Conservation (phyloP, 495 filamentous ascomycete genomes). For the Penicillium canescens region DNA sequence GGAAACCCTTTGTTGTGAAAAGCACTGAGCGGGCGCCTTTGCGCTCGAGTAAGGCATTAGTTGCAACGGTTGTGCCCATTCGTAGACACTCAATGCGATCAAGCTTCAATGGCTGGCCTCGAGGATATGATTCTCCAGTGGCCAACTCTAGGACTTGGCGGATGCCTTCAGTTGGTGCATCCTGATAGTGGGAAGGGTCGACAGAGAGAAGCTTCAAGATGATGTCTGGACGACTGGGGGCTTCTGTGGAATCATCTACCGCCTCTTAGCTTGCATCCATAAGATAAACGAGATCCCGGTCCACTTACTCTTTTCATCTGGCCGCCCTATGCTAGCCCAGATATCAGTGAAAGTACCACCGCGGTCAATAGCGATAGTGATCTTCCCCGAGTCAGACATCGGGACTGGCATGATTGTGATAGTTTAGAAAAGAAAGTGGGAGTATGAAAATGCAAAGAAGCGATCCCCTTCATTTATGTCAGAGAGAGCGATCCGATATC, state of each 20-base stretch:
- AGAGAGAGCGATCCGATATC: background rate
- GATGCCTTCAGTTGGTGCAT: slow-evolving; percentile 90
- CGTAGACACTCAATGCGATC: slow-evolving; percentile 78
- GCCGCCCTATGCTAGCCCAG: slow-evolving; percentile 44
- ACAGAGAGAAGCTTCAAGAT: slow-evolving; percentile 90
- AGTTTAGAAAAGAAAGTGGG: background rate
- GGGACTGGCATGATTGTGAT: background rate
- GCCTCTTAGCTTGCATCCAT: too few species aligned
- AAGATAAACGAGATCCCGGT: too few species aligned
- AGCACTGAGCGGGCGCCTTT: slow-evolving; percentile 93
- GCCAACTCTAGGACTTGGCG: slow-evolving; percentile 85
- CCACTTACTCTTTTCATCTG: too few species aligned
- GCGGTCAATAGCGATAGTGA: slow-evolving; percentile 51
- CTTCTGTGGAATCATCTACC: too few species aligned
- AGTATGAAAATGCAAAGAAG: background rate
- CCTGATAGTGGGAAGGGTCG: slow-evolving; percentile 83
- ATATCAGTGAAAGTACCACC: slow-evolving; percentile 70
- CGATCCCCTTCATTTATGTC: slow-evolving; percentile 7
- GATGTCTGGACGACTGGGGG: slow-evolving; percentile 61
- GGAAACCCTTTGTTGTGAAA: slow-evolving; percentile 90
- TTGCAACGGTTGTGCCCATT: slow-evolving; percentile 90
- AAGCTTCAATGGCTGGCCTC: slow-evolving; percentile 82
- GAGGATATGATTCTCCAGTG: slow-evolving; percentile 69
- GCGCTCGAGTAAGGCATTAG: slow-evolving; percentile 87
- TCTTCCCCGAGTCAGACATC: slow-evolving; percentile 36